Evolutionary conservation across 225 moss, liverwort and hornwort species (phyloP).

Genomic region (Physcomitrium patens): DNA sequence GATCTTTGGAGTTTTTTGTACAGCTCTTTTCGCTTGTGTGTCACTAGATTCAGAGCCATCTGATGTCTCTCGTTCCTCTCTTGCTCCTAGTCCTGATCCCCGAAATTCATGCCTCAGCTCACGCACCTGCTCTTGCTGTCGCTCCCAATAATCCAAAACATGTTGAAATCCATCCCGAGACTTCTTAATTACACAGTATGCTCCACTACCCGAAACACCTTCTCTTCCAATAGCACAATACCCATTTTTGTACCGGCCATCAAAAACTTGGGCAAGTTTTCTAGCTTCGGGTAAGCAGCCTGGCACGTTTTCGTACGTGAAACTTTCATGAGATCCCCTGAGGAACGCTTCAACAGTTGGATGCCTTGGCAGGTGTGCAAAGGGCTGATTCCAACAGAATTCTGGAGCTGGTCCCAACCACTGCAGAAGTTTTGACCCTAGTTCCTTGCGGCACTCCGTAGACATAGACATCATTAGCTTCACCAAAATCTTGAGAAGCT

Average conservation of each 20-base stretch:
- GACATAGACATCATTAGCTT: constrained; percentile 8
- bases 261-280: background rate
- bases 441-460: background rate
- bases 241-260: background rate
- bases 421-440: background rate
- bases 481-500: background rate
- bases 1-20: too few species aligned
- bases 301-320: background rate
- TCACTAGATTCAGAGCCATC: background rate
- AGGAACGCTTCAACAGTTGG: constrained; percentile 29
- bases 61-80: background rate
- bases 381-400: constrained; percentile 32
- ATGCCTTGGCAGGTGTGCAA: constrained; percentile 9
- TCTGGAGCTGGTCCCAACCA: constrained; percentile 1
- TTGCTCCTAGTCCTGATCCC: background rate
- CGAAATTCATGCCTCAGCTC: background rate
- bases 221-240: constrained; percentile 14
- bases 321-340: background rate
- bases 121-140: background rate
- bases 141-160: background rate
- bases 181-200: constrained; percentile 11
- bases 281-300: background rate
- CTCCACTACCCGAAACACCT: constrained; percentile 11
- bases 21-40: background rate
- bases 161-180: background rate